phyloP scores from a whole-genome alignment of 1,284 basidiomycete genomes.

The Kalmanozyma brasiliensis region DNA sequence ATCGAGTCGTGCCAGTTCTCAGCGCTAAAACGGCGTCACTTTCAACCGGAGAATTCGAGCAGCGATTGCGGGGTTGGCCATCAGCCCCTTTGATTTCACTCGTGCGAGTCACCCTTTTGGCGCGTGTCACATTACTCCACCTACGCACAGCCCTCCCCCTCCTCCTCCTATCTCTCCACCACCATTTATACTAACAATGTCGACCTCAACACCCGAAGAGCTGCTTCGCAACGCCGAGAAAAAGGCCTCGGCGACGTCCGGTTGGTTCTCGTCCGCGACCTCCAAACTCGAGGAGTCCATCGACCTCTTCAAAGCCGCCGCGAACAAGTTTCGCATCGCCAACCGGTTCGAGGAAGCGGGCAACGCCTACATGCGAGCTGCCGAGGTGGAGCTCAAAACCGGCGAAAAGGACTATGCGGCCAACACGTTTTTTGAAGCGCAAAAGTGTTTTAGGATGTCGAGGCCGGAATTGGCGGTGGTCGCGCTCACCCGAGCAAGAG shows the following conservation, averaged over 20 bases:
- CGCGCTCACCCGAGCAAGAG: slow-evolving; percentile 86
- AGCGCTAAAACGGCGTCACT: not conserved
- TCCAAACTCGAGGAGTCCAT: slow-evolving; percentile 79
- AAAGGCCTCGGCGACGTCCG: slow-evolving; percentile 81
- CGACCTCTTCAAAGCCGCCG: slow-evolving; percentile 92
- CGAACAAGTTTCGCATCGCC: slow-evolving; percentile 94
- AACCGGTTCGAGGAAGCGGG: slow-evolving; percentile 90
- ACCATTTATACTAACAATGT: slow-evolving; percentile 35
- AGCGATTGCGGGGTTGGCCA: not conserved
- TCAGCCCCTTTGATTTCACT: not conserved
- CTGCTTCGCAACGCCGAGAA: slow-evolving; percentile 89
- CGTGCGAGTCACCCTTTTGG: not conserved
- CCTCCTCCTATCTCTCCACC: slow-evolving; percentile 1
- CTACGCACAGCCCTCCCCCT: not conserved
- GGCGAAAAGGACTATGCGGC: slow-evolving; percentile 66
- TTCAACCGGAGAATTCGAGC: not conserved
- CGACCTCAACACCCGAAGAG: slow-evolving; percentile 64
- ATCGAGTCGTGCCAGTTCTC: too few relatives aligned
- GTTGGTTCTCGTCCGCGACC: slow-evolving; percentile 70
- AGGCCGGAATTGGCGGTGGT: slow-evolving; percentile 77
- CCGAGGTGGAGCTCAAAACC: slow-evolving; percentile 63
- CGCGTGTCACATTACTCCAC: slow-evolving; percentile 8
- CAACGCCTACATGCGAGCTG: slow-evolving; percentile 70
- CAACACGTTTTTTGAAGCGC: slow-evolving; percentile 66
- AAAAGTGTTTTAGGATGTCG: slow-evolving; percentile 65